These are phyloP conservation scores for Fusarium chaquense DNA, from an alignment of 2,329 filamentous ascomycete species.

Conservation along the genomic window DNA sequence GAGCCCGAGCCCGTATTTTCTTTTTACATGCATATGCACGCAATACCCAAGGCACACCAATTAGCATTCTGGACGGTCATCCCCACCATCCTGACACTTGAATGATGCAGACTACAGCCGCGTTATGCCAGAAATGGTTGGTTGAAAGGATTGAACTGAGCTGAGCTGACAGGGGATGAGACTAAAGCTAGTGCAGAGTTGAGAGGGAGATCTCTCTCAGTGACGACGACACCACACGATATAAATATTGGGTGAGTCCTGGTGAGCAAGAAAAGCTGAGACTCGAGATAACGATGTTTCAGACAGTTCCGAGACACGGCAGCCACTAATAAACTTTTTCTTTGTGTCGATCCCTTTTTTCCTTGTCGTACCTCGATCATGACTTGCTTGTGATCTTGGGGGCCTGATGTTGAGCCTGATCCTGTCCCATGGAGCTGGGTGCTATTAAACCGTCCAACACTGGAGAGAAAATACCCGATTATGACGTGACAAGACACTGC, in stretches of 20 bases:
- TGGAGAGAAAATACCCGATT: conserved; percentile 38
- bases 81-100: conserved; percentile 24
- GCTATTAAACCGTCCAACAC: conserved; percentile 17
- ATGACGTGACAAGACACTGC: conserved; percentile 9
- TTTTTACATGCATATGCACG: conserved; percentile 12
- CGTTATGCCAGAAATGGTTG: conserved; percentile 26
- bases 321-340: conserved; percentile 8
- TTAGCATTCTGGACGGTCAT: conserved; percentile 30
- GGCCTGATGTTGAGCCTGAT: background rate
- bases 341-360: conserved; percentile 20
- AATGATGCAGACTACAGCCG: conserved; percentile 3
- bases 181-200: conserved; percentile 10
- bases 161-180: conserved; percentile 29
- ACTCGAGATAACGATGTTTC: conserved; percentile 11
- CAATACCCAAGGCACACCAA: conserved; percentile 25
- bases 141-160: conserved; percentile 20
- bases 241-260: conserved; percentile 13
- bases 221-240: conserved; percentile 23
- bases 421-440: conserved; percentile 30
- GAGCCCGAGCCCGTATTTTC: conserved; percentile 1
- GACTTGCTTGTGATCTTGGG: background rate
- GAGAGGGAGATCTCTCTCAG: conserved; percentile 13
- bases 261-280: conserved; percentile 17
- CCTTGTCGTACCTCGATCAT: conserved; percentile 24
- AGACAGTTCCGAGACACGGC: conserved; percentile 38